A percentile compares a stretch with the other conserved stretches of the same genome.
phyloP scores from a whole-genome alignment of 1,139 yeast species.

The Zygoascus sp. region DNA sequence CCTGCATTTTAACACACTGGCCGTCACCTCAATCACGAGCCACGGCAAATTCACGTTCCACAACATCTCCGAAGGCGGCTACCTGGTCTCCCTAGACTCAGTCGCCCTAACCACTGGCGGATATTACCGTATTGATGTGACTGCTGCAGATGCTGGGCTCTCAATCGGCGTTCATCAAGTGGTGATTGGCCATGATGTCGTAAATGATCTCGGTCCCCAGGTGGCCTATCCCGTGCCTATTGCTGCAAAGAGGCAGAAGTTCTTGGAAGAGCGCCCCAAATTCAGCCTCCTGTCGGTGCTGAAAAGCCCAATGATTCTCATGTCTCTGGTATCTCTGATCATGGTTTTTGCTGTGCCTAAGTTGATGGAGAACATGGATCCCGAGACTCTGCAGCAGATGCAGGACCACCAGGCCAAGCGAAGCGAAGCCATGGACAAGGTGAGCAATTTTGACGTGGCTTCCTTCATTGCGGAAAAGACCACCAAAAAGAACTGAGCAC shows the following conservation, averaged over 20 bases:
- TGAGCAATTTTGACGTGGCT: slow-evolving; percentile 31
- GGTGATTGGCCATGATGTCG: slow-evolving; percentile 29
- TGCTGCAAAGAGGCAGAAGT: slow-evolving; percentile 20
- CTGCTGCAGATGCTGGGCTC: slow-evolving; percentile 20
- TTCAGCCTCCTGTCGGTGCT: slow-evolving; percentile 34
- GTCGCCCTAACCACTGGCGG: slow-evolving; percentile 18
- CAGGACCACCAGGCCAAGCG: slow-evolving; percentile 25
- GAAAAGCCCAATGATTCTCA: slow-evolving; percentile 37
- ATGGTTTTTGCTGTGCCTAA: slow-evolving; percentile 36
- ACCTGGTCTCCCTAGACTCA: slow-evolving; percentile 24
- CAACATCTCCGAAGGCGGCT: slow-evolving; percentile 29
- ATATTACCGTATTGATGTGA: slow-evolving; percentile 28
- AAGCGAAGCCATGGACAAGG: slow-evolving; percentile 23
- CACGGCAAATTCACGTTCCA: slow-evolving; percentile 28
- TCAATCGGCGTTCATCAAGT: slow-evolving; percentile 27
- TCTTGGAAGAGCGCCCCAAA: slow-evolving; percentile 29
- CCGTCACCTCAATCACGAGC: slow-evolving; percentile 7
- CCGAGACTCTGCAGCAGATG: slow-evolving; percentile 33
- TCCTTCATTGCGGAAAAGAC: slow-evolving; percentile 26
- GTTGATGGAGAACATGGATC: slow-evolving; percentile 34
- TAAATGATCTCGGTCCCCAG: slow-evolving; percentile 29
- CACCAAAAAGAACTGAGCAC: neutral
- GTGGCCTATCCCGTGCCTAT: slow-evolving; percentile 30
- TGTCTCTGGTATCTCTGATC: slow-evolving; percentile 33
- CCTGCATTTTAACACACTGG: neutral